Evolutionary conservation across 345 rosid species (phyloP), one percentile per base, ranked within the genome.

Genomic region (Viola odorata): DNA sequence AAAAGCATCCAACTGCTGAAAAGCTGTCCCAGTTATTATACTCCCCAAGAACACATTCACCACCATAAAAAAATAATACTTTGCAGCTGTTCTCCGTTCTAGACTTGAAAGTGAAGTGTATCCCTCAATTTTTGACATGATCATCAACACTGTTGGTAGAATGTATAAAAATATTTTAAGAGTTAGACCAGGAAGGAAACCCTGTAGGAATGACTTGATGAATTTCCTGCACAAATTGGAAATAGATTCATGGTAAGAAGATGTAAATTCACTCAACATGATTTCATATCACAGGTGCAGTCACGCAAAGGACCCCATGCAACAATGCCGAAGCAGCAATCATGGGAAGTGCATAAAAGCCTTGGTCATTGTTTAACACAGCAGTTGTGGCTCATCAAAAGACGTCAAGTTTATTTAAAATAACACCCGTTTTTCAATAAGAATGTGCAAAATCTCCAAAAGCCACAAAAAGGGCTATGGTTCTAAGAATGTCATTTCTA

Each of bases 41-140:
- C 99, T 94, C 69, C 99, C 99, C 78, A 94, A 74, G 81, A 94
- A 94, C 37, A 94, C 99, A 50, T 94, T 94, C 50, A 94, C 99
- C 79, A 94, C 74, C 95, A 94, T 94, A 69, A 94, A 94, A 69
- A 83, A 88, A 65, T 94, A 90, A 75, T 90, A 90, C 74, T 88
- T 94, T 12, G 96, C 90, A 6, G 97, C 84, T 47, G 99, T 78
- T 71, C 82, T 80, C 54, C 96, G 81, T 61, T 94, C 99, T 38
- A 94, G 81, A 49, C 78, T 79, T 40, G 99, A 94, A 53, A 77
- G 42, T 7, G 97, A 84, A 45, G 88, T 88, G 66, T 84, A 87
- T 58, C 97, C 99, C 73, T 94, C 97, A 45, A 94, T 82, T 79
- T 94, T 90, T 1, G 99, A 94, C 99, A 94, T 90, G 53, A 94